Evolutionary conservation across 306 rosid genomes (phyloP).

Genomic region (Crataegus laevigata): DNA sequence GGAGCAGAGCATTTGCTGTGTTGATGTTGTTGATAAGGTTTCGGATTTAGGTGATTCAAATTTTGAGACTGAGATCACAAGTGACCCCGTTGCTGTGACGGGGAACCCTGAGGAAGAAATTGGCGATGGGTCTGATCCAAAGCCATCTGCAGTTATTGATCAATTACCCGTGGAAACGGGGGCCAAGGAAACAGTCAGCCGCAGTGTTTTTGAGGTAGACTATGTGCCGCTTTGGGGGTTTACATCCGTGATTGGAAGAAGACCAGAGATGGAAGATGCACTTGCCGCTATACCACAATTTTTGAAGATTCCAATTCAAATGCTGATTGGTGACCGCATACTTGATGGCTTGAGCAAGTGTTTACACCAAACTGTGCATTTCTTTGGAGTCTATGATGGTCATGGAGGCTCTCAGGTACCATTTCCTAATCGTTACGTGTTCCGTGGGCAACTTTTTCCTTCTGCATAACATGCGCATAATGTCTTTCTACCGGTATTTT

Average conservation of each 20-base stretch:
- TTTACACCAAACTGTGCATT: slow-evolving; percentile 57
- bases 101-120: slow-evolving; percentile 47
- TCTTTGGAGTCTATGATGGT: slow-evolving; percentile 87
- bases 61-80: slow-evolving; percentile 28
- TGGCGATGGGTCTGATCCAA: slow-evolving; percentile 29
- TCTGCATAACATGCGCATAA: neutral
- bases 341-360: slow-evolving; percentile 49
- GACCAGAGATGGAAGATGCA: slow-evolving; percentile 96
- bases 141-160: slow-evolving; percentile 32
- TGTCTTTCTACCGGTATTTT: neutral
- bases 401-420: slow-evolving; percentile 87
- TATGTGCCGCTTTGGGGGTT: slow-evolving; percentile 77
- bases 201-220: slow-evolving; percentile 84
- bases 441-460: neutral
- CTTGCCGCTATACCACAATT: slow-evolving; percentile 48
- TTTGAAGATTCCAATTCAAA: slow-evolving; percentile 59
- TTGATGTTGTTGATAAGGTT: slow-evolving; percentile 31
- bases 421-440: neutral
- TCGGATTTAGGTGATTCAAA: slow-evolving; percentile 22
- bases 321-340: slow-evolving; percentile 59
- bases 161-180: slow-evolving; percentile 47
- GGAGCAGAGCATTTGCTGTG: slow-evolving; percentile 30
- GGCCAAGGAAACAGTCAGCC: slow-evolving; percentile 34
- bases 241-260: slow-evolving; percentile 65
- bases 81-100: slow-evolving; percentile 34